Percentiles rank a stretch among this genome's conserved stretches.
phyloP scores from a whole-genome alignment of 73 alveolate genomes.

The Tetrahymena borealis region DNA sequence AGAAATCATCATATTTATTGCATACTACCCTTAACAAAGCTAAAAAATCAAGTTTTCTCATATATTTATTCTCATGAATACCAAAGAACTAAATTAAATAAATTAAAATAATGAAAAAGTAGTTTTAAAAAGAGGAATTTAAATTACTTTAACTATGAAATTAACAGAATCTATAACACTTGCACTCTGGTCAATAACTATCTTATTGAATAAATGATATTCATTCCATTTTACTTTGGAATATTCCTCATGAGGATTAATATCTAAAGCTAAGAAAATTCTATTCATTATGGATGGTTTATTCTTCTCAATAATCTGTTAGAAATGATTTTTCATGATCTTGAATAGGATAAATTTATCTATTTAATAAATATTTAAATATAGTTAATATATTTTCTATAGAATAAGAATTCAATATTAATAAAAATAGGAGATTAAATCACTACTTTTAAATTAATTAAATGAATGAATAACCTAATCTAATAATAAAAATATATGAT shows the following conservation, averaged over 20 bases:
- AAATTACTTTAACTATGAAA: not conserved
- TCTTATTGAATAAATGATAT: not conserved
- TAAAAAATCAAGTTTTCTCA: not conserved
- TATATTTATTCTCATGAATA: not conserved
- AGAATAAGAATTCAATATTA: too few relatives aligned
- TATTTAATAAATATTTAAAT: too few relatives aligned
- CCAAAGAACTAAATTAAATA: not conserved
- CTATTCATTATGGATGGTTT: not conserved
- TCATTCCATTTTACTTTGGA: not conserved
- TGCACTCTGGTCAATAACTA: not conserved
- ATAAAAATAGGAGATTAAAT: too few relatives aligned
- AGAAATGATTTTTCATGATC: not conserved
- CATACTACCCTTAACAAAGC: not conserved
- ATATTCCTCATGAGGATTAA: not conserved
- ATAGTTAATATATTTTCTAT: too few relatives aligned
- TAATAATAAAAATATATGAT: too few relatives aligned
- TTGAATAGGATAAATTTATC: not conserved
- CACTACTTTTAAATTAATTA: too few relatives aligned
- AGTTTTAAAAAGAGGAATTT: not conserved
- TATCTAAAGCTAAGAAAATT: not conserved
- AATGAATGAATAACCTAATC: too few relatives aligned
- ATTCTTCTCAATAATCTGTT: not conserved
- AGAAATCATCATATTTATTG: not conserved
- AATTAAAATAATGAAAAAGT: not conserved
- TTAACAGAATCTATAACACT: not conserved